Percentiles rank a stretch among this genome's conserved stretches.
phyloP scores from a whole-genome alignment of 2,329 filamentous ascomycete species.

The Trichoderma arundinaceum region DNA sequence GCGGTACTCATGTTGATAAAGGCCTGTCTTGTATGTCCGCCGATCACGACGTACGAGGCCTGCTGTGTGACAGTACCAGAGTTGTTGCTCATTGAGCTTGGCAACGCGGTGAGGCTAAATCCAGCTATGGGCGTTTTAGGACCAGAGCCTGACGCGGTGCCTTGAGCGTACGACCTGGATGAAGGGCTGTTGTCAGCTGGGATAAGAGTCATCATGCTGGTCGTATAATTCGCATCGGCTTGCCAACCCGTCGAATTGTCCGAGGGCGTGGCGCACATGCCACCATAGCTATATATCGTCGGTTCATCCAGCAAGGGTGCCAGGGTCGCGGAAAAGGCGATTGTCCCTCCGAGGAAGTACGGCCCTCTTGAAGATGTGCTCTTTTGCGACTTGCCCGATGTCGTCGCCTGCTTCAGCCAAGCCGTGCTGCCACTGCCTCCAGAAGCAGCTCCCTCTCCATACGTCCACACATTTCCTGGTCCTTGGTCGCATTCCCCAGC shows the following conservation, averaged over 20 bases:
- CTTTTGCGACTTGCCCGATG: slow-evolving; percentile 35
- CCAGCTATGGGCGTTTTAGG: slow-evolving; percentile 82
- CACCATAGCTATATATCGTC: slow-evolving; percentile 78
- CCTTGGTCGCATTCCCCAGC: slow-evolving; percentile 71
- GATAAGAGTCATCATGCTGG: slow-evolving; percentile 73
- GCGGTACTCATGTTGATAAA: slow-evolving; percentile 96
- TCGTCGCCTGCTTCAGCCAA: slow-evolving; percentile 42
- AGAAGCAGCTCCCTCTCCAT: slow-evolving; percentile 52
- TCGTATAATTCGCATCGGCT: slow-evolving; percentile 75
- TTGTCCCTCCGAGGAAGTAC: slow-evolving; percentile 59
- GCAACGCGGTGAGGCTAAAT: slow-evolving; percentile 78
- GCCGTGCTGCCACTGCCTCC: slow-evolving; percentile 34
- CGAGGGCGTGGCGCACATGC: slow-evolving; percentile 75
- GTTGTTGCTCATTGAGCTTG: slow-evolving; percentile 71
- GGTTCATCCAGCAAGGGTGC: slow-evolving; percentile 59
- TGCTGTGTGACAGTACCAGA: slow-evolving; percentile 72
- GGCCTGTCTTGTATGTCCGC: slow-evolving; percentile 80
- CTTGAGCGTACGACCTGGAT: slow-evolving; percentile 43
- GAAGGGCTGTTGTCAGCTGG: slow-evolving; percentile 45
- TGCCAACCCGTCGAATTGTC: slow-evolving; percentile 62
- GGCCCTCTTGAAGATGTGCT: slow-evolving; percentile 43
- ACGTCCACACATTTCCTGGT: slow-evolving; percentile 70
- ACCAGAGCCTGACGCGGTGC: slow-evolving; percentile 56
- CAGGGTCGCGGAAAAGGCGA: slow-evolving; percentile 71
- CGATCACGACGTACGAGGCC: slow-evolving; percentile 79